These are phyloP conservation scores for Haplosporangium gracile DNA, from an alignment of 192 early-diverging fungal genomes.

Conservation along the genomic window DNA sequence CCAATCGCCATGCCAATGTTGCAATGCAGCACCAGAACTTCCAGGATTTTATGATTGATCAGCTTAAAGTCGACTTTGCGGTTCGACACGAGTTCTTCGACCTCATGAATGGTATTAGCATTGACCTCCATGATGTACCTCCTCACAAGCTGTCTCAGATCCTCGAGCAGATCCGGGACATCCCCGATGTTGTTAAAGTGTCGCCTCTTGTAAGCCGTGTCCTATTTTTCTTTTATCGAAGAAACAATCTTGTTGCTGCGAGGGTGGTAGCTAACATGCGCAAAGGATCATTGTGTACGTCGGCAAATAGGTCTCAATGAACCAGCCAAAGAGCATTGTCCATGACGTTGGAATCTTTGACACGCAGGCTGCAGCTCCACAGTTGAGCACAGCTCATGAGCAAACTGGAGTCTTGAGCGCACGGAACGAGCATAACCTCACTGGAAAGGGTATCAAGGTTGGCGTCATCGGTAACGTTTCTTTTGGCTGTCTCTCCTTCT, in stretches of 20 bases:
- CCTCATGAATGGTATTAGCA: conserved; percentile 43
- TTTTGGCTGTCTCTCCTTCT: neutral
- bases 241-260: neutral
- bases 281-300: too few species aligned
- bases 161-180: conserved; percentile 26
- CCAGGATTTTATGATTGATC: conserved; percentile 6
- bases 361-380: conserved; percentile 11
- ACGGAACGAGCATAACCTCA: conserved; percentile 33
- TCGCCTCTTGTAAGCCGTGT: conserved; percentile 30
- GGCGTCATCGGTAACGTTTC: conserved; percentile 61
- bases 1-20: conserved; percentile 13
- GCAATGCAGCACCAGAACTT: conserved; percentile 21
- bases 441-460: conserved; percentile 51
- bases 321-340: conserved; percentile 27
- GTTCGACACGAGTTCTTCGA: conserved; percentile 47
- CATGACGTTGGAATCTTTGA: conserved; percentile 21
- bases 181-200: conserved; percentile 34
- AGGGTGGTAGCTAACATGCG: neutral
- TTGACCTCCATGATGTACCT: conserved; percentile 24
- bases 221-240: neutral
- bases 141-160: neutral
- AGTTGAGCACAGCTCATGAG: conserved; percentile 57
- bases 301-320: conserved; percentile 16
- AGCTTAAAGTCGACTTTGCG: conserved; percentile 13
- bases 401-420: conserved; percentile 54